These are phyloP conservation scores for Exophiala sp. DNA, from an alignment of 2,329 filamentous ascomycete genomes.

Conservation along the genomic window DNA sequence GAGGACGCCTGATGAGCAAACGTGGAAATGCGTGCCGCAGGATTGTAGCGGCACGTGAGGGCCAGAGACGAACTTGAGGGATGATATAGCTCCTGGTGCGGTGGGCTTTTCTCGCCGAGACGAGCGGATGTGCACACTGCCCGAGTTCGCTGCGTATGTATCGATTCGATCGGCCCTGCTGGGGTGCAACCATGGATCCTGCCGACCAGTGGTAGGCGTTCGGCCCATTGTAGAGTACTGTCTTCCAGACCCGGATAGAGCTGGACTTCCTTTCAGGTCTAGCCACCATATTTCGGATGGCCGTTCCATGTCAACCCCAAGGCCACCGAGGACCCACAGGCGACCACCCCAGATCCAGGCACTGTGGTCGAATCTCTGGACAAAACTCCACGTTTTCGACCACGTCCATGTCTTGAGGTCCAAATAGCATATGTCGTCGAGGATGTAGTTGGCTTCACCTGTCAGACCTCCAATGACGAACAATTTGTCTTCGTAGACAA, in stretches of 20 bases:
- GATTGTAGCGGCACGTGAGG: conserved; percentile 82
- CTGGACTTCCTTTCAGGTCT: conserved; percentile 84
- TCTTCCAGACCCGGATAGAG: conserved; percentile 54
- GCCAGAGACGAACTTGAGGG: conserved; percentile 84
- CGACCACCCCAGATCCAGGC: conserved; percentile 90
- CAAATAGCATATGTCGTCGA: conserved; percentile 95
- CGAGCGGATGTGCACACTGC: conserved; percentile 56
- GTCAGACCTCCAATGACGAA: conserved; percentile 96
- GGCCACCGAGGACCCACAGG: conserved; percentile 93
- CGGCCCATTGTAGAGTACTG: conserved; percentile 22
- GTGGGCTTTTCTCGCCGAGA: conserved; percentile 50
- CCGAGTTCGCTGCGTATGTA: conserved; percentile 70
- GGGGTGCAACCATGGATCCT: conserved; percentile 39
- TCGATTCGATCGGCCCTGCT: conserved; percentile 37
- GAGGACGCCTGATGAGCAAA: conserved; percentile 87
- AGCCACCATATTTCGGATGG: conserved; percentile 96
- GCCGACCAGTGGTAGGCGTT: conserved; percentile 26
- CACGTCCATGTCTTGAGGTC: conserved; percentile 97
- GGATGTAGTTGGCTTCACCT: conserved; percentile 82
- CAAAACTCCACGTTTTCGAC: conserved; percentile 94
- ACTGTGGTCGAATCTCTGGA: conserved; percentile 89
- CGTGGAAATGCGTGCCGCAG: conserved; percentile 90
- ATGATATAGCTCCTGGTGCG: conserved; percentile 84
- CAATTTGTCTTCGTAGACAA: conserved; percentile 92
- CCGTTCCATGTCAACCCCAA: conserved; percentile 96